Conservation (phyloP, 176 grass and related monocot species). For the Musa beccarii region DNA sequence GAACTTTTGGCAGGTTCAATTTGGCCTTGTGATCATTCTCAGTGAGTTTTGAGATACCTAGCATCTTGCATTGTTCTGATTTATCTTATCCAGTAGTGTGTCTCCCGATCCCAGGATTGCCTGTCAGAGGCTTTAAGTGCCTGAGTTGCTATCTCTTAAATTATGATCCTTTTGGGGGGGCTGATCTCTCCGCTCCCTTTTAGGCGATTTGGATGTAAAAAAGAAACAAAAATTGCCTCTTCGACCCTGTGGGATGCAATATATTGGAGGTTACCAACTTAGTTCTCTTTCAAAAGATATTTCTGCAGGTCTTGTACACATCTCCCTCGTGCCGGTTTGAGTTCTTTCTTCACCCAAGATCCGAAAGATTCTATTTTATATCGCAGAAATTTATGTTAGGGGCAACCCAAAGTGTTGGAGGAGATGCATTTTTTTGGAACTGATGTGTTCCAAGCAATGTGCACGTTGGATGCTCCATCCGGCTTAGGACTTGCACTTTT, state of each 20-base stretch:
- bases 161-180: neutral
- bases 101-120: neutral
- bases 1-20: conserved; percentile 18
- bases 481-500: no score
- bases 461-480: no score
- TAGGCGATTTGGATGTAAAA: neutral
- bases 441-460: no score
- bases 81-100: neutral
- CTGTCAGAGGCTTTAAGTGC: neutral
- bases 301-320: neutral
- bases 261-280: neutral
- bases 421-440: no score
- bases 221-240: neutral
- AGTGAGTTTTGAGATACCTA: conserved; percentile 3
- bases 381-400: neutral
- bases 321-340: neutral
- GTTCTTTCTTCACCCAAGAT: neutral
- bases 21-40: conserved; percentile 8
- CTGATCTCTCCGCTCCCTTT: neutral
- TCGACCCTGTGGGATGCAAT: neutral
- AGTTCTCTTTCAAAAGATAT: neutral
- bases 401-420: neutral
- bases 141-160: neutral
- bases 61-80: neutral
- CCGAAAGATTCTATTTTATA: neutral